Evolutionary conservation across 306 rosid species (phyloP).

Genomic region (Cucurbita moschata): DNA sequence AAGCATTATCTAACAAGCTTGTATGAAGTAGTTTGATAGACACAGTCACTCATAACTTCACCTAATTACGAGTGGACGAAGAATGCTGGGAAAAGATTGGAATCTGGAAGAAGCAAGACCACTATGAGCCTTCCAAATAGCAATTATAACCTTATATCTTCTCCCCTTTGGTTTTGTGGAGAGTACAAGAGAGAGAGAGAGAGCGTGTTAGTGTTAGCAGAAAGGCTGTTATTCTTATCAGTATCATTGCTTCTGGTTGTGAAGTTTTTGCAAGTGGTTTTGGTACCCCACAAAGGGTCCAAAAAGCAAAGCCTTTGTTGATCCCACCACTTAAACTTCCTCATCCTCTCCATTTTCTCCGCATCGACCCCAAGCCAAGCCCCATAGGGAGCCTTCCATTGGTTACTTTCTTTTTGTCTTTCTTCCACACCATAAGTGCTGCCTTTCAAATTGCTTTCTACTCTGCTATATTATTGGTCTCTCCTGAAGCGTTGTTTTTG

Average conservation of each 20-base stretch:
- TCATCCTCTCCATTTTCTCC: not conserved
- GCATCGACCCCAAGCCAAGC: not conserved
- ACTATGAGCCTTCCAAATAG: too few relatives aligned
- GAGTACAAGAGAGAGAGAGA: too few relatives aligned
- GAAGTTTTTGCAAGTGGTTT: slow-evolving; percentile 32
- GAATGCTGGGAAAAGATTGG: too few relatives aligned
- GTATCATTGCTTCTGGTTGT: not conserved
- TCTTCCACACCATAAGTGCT: not conserved
- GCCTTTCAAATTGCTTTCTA: not conserved
- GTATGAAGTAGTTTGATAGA: too few relatives aligned
- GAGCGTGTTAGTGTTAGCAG: too few relatives aligned
- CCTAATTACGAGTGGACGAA: too few relatives aligned
- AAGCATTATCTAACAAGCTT: too few relatives aligned
- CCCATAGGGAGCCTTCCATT: not conserved
- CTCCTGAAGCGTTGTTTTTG: not conserved
- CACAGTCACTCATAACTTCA: too few relatives aligned
- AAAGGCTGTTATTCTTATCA: not conserved
- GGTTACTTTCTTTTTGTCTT: not conserved
- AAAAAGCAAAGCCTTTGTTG: not conserved
- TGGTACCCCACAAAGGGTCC: slow-evolving; percentile 40
- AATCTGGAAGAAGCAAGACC: too few relatives aligned
- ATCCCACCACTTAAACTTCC: slow-evolving; percentile 9
- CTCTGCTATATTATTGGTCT: not conserved
- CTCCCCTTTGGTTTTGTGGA: too few relatives aligned
- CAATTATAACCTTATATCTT: too few relatives aligned